Percentiles rank a stretch among this genome's conserved stretches.
Evolutionary conservation across 768 basidiomycete species (phyloP).

Genomic region (Mycena rebaudengoi): DNA sequence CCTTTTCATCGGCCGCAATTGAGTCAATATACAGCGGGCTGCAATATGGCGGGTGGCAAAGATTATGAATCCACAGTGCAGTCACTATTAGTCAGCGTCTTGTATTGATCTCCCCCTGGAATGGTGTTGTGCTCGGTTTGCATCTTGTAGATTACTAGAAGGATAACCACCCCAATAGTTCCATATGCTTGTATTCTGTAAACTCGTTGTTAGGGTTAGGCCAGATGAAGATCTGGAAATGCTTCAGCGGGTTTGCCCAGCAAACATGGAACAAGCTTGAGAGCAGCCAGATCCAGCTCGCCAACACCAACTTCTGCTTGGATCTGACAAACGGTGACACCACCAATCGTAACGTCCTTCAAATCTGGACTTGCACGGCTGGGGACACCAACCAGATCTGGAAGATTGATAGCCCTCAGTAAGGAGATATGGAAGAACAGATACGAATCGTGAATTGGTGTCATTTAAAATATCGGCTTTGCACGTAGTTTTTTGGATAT

Average conservation of each 20-base stretch:
- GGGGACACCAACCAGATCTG: conserved; percentile 14
- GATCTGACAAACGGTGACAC: conserved; percentile 13
- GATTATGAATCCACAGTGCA: no score
- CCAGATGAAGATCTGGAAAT: conserved; percentile 16
- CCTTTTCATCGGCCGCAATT: no score
- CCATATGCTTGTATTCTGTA: no score
- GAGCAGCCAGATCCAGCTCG: conserved; percentile 13
- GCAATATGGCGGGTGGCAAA: no score
- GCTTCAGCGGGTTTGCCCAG: conserved; percentile 11
- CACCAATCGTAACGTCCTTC: conserved; percentile 15
- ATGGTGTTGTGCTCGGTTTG: no score
- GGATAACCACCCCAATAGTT: no score
- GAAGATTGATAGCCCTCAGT: conserved; percentile 9
- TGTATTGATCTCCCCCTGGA: no score
- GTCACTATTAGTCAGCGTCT: no score
- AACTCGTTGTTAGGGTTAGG: no score
- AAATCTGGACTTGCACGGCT: conserved; percentile 17
- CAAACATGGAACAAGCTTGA: conserved; percentile 15
- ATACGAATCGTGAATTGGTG: conserved; percentile 4
- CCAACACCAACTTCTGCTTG: conserved; percentile 15
- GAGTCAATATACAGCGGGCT: no score
- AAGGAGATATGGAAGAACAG: conserved; percentile 11
- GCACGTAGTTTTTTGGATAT: conserved; percentile 4
- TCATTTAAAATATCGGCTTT: conserved; percentile 4
- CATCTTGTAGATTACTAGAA: no score